Conservation (phyloP, 78 protist species). For the Bigelowiella natans region DNA sequence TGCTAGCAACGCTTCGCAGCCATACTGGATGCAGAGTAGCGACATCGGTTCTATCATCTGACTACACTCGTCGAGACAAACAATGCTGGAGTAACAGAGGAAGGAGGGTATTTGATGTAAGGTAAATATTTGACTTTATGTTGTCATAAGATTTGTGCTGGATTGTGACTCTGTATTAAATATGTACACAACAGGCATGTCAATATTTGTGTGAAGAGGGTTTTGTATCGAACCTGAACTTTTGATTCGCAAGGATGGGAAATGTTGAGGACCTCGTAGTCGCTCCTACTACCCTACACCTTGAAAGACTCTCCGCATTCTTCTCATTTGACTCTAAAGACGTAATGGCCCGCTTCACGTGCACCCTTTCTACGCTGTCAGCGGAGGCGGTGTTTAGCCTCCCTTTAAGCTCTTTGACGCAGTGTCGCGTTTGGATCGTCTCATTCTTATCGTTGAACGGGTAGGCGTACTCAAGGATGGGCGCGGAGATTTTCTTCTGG, state of each 20-base stretch:
- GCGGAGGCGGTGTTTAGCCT: no score
- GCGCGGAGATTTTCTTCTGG: background rate
- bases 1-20: background rate
- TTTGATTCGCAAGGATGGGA: background rate
- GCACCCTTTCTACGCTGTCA: background rate
- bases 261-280: background rate
- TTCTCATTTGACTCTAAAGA: background rate
- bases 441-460: no score
- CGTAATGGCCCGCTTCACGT: background rate
- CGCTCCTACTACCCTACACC: background rate
- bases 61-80: constrained; percentile 26
- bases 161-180: no score
- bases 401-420: no score
- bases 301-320: background rate
- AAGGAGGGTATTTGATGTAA: background rate
- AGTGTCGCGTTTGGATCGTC: no score
- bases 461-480: background rate
- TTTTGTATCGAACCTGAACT: background rate
- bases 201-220: background rate
- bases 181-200: no score
- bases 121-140: background rate
- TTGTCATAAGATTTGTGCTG: no score
- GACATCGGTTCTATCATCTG: constrained; percentile 23
- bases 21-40: background rate
- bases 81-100: background rate